A percentile compares a stretch with the other conserved stretches of the same genome.
Conservation (phyloP, 805 yeast species). For the Candida glaebosa region DNA sequence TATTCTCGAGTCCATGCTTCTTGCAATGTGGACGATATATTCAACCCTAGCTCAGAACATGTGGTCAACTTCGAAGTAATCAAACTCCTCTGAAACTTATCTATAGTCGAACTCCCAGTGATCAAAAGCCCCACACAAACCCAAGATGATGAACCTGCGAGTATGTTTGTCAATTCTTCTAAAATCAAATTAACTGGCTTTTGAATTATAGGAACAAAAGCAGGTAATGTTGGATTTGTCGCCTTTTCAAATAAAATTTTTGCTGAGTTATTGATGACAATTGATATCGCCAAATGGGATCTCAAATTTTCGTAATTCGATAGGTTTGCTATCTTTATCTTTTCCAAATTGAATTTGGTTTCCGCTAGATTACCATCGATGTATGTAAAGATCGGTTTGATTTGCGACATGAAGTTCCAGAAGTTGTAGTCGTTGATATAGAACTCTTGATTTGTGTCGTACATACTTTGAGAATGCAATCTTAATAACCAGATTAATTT, state of each 20-base stretch:
- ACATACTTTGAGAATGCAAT: constrained; percentile 3
- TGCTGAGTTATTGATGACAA: constrained; percentile 4
- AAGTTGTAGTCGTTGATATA: constrained; percentile 1
- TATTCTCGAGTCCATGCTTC: constrained; percentile 6
- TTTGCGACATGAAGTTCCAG: constrained; percentile 4
- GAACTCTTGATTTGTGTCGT: not conserved
- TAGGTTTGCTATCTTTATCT: constrained; percentile 1
- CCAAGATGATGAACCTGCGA: constrained; percentile 6
- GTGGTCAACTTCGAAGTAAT: constrained; percentile 1
- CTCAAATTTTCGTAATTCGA: constrained; percentile 3
- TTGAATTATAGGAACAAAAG: constrained; percentile 7
- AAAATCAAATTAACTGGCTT: constrained; percentile 4
- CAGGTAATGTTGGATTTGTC: constrained; percentile 7
- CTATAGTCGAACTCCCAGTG: constrained; percentile 4
- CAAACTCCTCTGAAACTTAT: constrained; percentile 2
- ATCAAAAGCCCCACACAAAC: constrained; percentile 4
- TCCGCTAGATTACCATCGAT: not conserved
- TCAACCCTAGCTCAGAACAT: constrained; percentile 4
- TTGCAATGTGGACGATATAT: constrained; percentile 1
- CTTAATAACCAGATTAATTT: constrained; percentile 7
- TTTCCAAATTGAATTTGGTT: not conserved
- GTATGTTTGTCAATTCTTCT: constrained; percentile 4
- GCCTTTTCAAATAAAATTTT: constrained; percentile 5
- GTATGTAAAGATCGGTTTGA: not conserved
- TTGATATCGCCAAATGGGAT: constrained; percentile 7